A percentile compares a stretch with the other conserved stretches of the same genome.
These are phyloP conservation scores for Entonaema liquescens DNA, from an alignment of 495 filamentous ascomycete species.

Conservation along the genomic window DNA sequence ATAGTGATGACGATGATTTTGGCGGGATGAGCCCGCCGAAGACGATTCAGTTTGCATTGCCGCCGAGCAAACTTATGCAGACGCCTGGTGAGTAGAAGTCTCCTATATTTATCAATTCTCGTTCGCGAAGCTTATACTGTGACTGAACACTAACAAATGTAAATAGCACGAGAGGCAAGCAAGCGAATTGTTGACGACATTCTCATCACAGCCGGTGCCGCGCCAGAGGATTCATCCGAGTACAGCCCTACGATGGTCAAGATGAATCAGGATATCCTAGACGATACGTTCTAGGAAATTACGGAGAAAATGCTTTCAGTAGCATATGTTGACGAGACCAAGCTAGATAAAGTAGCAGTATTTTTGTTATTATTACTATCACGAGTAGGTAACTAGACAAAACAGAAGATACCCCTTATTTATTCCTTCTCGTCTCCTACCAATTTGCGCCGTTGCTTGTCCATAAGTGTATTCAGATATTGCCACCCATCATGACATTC, in stretches of 20 bases:
- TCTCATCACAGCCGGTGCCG: constrained; percentile 83
- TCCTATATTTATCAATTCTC: neutral
- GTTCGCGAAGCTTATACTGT: neutral
- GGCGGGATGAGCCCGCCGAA: constrained; percentile 88
- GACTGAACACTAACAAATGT: constrained; percentile 12
- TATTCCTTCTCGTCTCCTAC: neutral
- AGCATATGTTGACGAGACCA: neutral
- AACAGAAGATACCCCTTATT: constrained; percentile 38
- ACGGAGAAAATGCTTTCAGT: neutral
- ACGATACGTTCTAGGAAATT: constrained; percentile 70
- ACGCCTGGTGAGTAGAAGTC: constrained; percentile 76
- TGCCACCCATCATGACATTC: neutral
- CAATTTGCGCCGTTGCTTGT: neutral
- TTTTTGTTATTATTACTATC: constrained; percentile 8
- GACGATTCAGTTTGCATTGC: constrained; percentile 96
- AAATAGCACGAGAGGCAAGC: constrained; percentile 83
- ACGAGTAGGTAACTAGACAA: constrained; percentile 25
- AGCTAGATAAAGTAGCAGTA: neutral
- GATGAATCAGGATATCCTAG: constrained; percentile 69
- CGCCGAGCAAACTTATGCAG: constrained; percentile 84
- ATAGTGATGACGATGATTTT: constrained; percentile 69
- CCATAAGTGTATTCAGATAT: neutral
- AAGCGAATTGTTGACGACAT: constrained; percentile 92
- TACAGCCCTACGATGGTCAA: constrained; percentile 80
- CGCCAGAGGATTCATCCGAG: constrained; percentile 60